These are phyloP conservation scores for Limnanthes douglasii DNA, from an alignment of 345 rosid species.

Conservation along the genomic window DNA sequence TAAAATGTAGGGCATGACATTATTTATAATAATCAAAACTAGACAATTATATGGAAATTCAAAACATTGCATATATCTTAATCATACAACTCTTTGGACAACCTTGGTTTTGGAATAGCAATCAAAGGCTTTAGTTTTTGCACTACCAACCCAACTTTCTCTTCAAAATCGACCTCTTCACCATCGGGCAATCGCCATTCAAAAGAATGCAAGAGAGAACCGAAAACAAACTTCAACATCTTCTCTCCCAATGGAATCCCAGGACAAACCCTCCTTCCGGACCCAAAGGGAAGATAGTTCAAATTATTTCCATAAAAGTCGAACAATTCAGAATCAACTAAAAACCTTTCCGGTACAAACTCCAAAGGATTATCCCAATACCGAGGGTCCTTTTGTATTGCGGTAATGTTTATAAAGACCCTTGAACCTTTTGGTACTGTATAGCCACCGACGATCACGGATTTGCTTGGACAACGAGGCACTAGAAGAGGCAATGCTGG, in stretches of 20 bases:
- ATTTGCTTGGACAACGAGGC: conserved; percentile 8
- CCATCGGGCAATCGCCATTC: conserved; percentile 17
- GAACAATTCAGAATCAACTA: background rate
- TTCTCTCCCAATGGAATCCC: conserved; percentile 23
- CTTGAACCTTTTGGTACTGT: conserved; percentile 14
- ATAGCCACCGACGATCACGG: conserved; percentile 11
- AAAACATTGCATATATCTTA: too few relatives aligned
- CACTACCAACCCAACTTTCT: background rate
- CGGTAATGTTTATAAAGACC: conserved; percentile 14
- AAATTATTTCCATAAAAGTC: conserved; percentile 20
- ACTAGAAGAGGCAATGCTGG: conserved; percentile 12
- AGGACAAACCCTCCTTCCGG: conserved; percentile 26
- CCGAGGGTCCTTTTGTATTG: conserved; percentile 21
- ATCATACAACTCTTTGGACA: too few relatives aligned
- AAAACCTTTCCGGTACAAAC: conserved; percentile 21
- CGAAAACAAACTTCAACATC: conserved; percentile 16
- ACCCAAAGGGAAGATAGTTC: conserved; percentile 25
- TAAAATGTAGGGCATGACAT: too few relatives aligned
- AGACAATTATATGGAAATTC: too few relatives aligned
- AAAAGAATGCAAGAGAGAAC: conserved; percentile 18
- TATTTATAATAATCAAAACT: too few relatives aligned
- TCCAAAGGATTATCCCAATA: conserved; percentile 19
- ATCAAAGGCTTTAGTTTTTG: background rate
- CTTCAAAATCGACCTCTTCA: background rate
- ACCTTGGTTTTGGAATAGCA: background rate